Percentiles rank a stretch among this genome's conserved stretches.
Evolutionary conservation across 1,139 yeast species (phyloP).

Genomic region (Saccharomyces pastorianus): DNA sequence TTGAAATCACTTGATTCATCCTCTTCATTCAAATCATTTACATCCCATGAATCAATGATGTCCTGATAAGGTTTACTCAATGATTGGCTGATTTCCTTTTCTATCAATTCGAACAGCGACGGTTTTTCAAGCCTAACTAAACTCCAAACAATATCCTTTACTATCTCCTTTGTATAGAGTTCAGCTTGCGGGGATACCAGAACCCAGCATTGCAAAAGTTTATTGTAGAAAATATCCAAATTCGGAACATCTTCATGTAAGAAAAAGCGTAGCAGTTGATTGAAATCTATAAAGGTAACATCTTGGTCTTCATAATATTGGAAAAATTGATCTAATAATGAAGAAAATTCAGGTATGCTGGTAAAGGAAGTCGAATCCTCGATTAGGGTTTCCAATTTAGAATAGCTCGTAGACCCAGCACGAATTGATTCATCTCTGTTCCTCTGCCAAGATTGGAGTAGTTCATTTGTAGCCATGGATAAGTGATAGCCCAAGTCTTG

Average conservation of each 20-base stretch:
- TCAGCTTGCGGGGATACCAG: conserved; percentile 14
- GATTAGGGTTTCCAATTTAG: conserved; percentile 12
- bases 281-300: conserved; percentile 15
- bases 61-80: conserved; percentile 13
- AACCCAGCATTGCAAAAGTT: conserved; percentile 28
- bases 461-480: conserved; percentile 9
- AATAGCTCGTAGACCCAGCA: background rate
- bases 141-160: conserved; percentile 17
- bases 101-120: conserved; percentile 7
- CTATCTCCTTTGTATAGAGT: conserved; percentile 15
- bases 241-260: conserved; percentile 16
- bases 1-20: conserved; percentile 2
- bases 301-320: conserved; percentile 20
- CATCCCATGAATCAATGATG: conserved; percentile 24
- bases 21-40: conserved; percentile 9
- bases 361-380: conserved; percentile 11
- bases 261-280: conserved; percentile 11
- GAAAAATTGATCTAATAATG: conserved; percentile 25
- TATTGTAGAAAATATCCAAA: conserved; percentile 21
- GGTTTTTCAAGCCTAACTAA: conserved; percentile 11
- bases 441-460: conserved; percentile 7
- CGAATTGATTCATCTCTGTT: background rate
- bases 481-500: conserved; percentile 3
- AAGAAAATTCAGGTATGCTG: conserved; percentile 21
- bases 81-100: conserved; percentile 5